phyloP scores from a whole-genome alignment of 2,329 filamentous ascomycete species.

The Ascochyta viciae-villosae region DNA sequence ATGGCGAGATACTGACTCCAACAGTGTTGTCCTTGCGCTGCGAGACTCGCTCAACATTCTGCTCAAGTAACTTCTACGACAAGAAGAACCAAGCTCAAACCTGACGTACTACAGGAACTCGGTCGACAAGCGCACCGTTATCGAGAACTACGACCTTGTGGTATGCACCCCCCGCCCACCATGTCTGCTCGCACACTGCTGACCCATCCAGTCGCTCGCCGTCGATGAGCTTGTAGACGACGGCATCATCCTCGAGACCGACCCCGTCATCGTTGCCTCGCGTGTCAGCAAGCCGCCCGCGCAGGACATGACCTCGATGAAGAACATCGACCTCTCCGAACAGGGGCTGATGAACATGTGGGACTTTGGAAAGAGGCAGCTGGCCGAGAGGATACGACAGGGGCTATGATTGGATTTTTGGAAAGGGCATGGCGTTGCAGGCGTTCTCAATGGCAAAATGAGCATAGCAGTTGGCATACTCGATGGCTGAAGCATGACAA shows the following conservation, averaged over 20 bases:
- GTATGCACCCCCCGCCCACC: constrained; percentile 27
- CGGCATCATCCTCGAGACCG: constrained; percentile 95
- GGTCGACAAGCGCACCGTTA: constrained; percentile 95
- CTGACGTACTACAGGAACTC: constrained; percentile 70
- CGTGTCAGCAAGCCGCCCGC: constrained; percentile 90
- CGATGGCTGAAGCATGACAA: constrained; percentile 15
- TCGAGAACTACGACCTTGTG: constrained; percentile 98
- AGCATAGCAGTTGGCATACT: constrained; percentile 27
- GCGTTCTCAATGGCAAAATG: constrained; percentile 31
- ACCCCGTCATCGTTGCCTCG: constrained; percentile 91
- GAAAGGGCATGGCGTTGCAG: constrained; percentile 41
- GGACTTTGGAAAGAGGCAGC: constrained; percentile 89
- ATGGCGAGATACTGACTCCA: constrained; percentile 15
- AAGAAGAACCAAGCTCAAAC: neutral
- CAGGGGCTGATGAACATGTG: constrained; percentile 94
- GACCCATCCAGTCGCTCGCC: constrained; percentile 87
- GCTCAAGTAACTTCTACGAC: constrained; percentile 76
- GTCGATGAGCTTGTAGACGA: constrained; percentile 76
- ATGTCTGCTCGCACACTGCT: constrained; percentile 48
- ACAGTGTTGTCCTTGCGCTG: constrained; percentile 84
- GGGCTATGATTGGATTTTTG: constrained; percentile 53
- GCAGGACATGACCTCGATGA: constrained; percentile 85
- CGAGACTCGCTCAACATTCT: constrained; percentile 88
- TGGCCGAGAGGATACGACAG: constrained; percentile 89
- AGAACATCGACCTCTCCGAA: constrained; percentile 94